Evolutionary conservation across 208 protist species (phyloP), one percentile per base, ranked within the genome.

Genomic region (Trypanosoma avium): DNA sequence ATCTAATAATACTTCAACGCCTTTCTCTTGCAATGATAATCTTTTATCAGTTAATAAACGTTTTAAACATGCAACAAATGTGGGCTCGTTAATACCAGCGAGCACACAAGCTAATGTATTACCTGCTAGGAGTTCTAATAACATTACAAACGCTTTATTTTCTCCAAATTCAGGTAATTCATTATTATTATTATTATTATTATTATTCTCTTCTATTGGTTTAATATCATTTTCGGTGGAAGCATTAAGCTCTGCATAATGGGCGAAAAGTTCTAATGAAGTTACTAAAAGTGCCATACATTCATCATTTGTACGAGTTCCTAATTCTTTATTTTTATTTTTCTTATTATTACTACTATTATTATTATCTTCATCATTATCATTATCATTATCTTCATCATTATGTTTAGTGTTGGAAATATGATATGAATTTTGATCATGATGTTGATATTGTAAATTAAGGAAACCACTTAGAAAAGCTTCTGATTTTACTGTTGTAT

Each of bases 41-140:
- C 82, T 79, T 21, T 30, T 40, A 72, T 95, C 84, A 22, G 55
- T 75, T 3, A 95, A 81, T 29, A 95, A 67, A 42, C 75, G 84
- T 65, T 80, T 59, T 73, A 86, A 67, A 70, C 90, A 95, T 61
- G 71, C 60, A 4, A 95, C 82, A 77, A 95, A 93, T 24, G 90
- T 95, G 4, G 82, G 69, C 64, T 95, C 90, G 61, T 95, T 93
- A 73, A 95, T 95, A 48, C 90, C 87, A 1, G 90, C 86, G 45
- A 95, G 78, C 52, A 95, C 86, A 61, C 90, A 95, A 6, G 86
- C 90, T n/a, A 95, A 81, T 22, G 90, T 88, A 67, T 95, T 95
- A 61, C 86, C 90, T 21, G 86, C 71, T 26, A 95, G 83, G 55
- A 95, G 74, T 77, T 95, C 84, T 55, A 95, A 72, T 53, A 95